phyloP scores from a whole-genome alignment of 331 rosid genomes.

The Pyrus hybrid region DNA sequence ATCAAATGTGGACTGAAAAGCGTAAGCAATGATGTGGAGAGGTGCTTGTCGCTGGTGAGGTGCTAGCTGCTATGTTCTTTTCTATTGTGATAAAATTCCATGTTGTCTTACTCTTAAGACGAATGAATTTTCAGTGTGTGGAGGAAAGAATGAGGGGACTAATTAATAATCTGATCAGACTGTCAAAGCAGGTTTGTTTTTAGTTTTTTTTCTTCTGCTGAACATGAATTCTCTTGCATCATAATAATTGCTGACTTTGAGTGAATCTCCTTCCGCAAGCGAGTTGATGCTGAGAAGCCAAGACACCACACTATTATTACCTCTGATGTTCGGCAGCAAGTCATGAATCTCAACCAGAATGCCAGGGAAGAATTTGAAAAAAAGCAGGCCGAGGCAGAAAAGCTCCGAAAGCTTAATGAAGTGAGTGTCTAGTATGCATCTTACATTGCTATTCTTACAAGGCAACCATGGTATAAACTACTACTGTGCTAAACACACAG shows the following conservation, averaged over 20 bases:
- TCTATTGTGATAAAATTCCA: slow-evolving; percentile 11
- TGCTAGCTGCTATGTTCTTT: slow-evolving; percentile 9
- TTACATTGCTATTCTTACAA: background rate
- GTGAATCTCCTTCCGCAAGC: slow-evolving; percentile 34
- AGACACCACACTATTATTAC: slow-evolving; percentile 62
- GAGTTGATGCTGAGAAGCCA: slow-evolving; percentile 69
- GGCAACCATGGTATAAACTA: background rate
- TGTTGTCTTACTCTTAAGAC: slow-evolving; percentile 12
- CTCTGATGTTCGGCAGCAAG: slow-evolving; percentile 65
- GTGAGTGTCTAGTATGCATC: slow-evolving; percentile 33
- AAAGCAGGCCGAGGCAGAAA: slow-evolving; percentile 79
- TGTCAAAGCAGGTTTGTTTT: slow-evolving; percentile 73
- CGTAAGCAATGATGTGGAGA: slow-evolving; percentile 63
- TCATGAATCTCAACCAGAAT: slow-evolving; percentile 56
- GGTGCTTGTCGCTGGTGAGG: slow-evolving; percentile 63
- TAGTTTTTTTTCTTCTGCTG: background rate
- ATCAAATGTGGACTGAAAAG: slow-evolving; percentile 65
- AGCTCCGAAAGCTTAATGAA: slow-evolving; percentile 58
- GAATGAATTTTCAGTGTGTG: slow-evolving; percentile 57
- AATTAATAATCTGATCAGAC: slow-evolving; percentile 69
- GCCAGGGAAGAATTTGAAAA: slow-evolving; percentile 87
- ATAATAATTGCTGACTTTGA: slow-evolving; percentile 13
- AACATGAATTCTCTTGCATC: background rate
- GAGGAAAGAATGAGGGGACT: slow-evolving; percentile 91
- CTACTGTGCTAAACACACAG: background rate